Evolutionary conservation across 2,329 filamentous ascomycete species (phyloP), one percentile per base, ranked within the genome.

Genomic region (Aspergillus calidoustus): DNA sequence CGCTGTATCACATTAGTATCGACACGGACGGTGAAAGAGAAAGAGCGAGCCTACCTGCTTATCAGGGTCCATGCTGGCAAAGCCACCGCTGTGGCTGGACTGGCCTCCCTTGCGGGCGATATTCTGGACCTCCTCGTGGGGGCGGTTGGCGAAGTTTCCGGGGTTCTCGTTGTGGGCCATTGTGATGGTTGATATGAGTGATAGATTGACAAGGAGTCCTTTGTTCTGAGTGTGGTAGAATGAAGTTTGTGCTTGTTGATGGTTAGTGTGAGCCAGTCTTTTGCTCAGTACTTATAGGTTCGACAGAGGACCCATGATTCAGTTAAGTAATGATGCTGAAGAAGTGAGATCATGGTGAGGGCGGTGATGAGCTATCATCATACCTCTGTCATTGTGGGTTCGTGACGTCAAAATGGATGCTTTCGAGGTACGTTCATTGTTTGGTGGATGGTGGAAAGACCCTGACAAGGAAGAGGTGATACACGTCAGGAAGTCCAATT

Each of bases 61-160:
- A 43, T 69, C 59, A n/a, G 70, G 57, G 47, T 76, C 72, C 65
- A 72, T 69, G n/a, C 60, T 55, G 30, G 65, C 65, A 48, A 75
- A 74, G n/a, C 74, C 73, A 41, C 72, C 60, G 34, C 59, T 46
- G 57, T 74, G 72, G 56, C 70, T 74, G 34, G 71, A 66, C 50
- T 76, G 73, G 15, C 72, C 73, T 49, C 74, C 74, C 65, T 77
- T 74, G 54, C 65, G 66, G 50, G 74, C 77, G 57, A 82, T 81
- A 3, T 77, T 72, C 3, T 73, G 68, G 17, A 82, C 80, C 66
- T 84, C 81, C 11, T 82, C 80, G 57, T 78, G 77, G 63, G 80
- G 72, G 7, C 76, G 74, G 72, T 79, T 79, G 69, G 72, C 71
- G 64, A 77, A 78, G 65, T 79, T 79, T 61, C 73, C 75, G 43